Conservation (phyloP, 345 rosid species). For the Clarkia xantiana region DNA sequence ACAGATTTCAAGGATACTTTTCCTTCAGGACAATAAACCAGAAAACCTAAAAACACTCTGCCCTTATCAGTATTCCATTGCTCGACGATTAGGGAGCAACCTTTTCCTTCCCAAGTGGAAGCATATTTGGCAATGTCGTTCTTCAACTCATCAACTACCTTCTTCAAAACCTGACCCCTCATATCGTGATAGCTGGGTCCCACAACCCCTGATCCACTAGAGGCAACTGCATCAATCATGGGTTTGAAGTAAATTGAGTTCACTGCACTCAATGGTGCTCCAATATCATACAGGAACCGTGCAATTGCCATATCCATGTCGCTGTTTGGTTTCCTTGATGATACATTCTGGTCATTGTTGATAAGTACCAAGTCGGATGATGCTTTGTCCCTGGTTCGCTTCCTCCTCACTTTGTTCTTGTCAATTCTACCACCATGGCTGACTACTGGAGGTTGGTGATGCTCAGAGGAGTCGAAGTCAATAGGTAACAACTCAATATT, state of each 20-base stretch:
- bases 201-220: slow-evolving; percentile 30
- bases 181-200: slow-evolving; percentile 51
- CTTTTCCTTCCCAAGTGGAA: slow-evolving; percentile 48
- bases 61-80: slow-evolving; percentile 41
- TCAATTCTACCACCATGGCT: slow-evolving; percentile 21
- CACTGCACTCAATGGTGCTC: slow-evolving; percentile 56
- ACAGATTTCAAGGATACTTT: slow-evolving; percentile 52
- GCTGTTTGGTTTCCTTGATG: not conserved
- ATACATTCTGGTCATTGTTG: not conserved
- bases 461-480: slow-evolving; percentile 9
- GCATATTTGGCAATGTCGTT: slow-evolving; percentile 27
- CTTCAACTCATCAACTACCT: slow-evolving; percentile 55
- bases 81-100: slow-evolving; percentile 68
- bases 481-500: slow-evolving; percentile 14
- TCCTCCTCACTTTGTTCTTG: slow-evolving; percentile 27
- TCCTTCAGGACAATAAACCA: slow-evolving; percentile 52
- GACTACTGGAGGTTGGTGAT: slow-evolving; percentile 14
- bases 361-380: slow-evolving; percentile 3
- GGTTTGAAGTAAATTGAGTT: slow-evolving; percentile 61
- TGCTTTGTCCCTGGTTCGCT: slow-evolving; percentile 29
- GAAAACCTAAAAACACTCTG: slow-evolving; percentile 31
- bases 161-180: slow-evolving; percentile 59
- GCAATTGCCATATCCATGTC: slow-evolving; percentile 8
- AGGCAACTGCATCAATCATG: slow-evolving; percentile 48
- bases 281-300: slow-evolving; percentile 55